Evolutionary conservation across 306 rosid genomes (phyloP).

Genomic region (Oxytropis ochrocephala): DNA sequence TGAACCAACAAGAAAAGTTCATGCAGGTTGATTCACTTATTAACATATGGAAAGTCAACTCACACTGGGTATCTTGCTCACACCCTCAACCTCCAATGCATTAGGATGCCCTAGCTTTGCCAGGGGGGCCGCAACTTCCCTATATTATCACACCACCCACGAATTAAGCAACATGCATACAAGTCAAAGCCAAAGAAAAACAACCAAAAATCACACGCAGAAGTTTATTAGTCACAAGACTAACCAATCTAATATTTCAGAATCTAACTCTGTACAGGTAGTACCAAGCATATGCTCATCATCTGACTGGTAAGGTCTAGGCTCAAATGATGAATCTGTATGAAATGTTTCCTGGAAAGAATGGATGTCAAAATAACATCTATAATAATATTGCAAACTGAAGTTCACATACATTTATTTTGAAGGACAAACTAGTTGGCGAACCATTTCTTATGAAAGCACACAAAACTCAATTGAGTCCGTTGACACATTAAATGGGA

Average conservation of each 20-base stretch:
- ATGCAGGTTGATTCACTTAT: not conserved
- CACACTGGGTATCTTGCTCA: slow-evolving; percentile 18
- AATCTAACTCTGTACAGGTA: slow-evolving; percentile 3
- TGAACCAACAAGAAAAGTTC: not conserved
- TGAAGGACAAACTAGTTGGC: not conserved
- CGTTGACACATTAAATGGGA: not conserved
- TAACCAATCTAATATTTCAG: slow-evolving; percentile 52
- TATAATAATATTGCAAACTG: not conserved
- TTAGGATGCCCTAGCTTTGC: not conserved
- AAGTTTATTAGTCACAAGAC: slow-evolving; percentile 22
- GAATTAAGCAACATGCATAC: no score
- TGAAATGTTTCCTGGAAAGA: slow-evolving; percentile 28
- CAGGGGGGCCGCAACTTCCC: no score
- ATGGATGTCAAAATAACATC: not conserved
- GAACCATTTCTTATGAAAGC: not conserved
- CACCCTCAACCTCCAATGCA: slow-evolving; percentile 37
- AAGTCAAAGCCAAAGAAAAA: not conserved
- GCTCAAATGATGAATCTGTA: slow-evolving; percentile 5
- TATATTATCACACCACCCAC: no score
- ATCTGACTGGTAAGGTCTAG: slow-evolving; percentile 14
- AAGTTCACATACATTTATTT: not conserved
- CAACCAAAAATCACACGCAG: not conserved
- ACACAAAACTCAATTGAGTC: not conserved
- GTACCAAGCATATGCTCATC: slow-evolving; percentile 25
- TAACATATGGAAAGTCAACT: not conserved